Percentiles rank a stretch among this genome's conserved stretches.
These are phyloP conservation scores for Ogataea glucozyma DNA, from an alignment of 805 yeast genomes.

Conservation along the genomic window DNA sequence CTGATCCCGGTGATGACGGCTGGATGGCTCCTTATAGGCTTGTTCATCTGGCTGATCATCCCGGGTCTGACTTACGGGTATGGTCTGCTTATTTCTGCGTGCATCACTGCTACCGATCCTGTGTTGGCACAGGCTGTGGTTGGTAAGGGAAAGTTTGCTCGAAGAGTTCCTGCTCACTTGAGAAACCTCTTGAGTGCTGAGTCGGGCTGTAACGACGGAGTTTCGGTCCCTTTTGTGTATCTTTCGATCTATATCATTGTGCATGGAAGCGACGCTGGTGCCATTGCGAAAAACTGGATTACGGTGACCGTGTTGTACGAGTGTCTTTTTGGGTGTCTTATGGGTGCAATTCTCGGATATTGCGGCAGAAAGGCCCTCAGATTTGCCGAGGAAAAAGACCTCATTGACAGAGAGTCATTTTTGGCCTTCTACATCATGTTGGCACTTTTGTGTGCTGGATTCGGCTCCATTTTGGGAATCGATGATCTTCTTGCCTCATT, in stretches of 20 bases:
- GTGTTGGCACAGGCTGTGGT: slow-evolving; percentile 73
- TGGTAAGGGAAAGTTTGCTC: slow-evolving; percentile 71
- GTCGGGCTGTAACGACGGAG: slow-evolving; percentile 76
- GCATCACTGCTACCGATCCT: slow-evolving; percentile 79
- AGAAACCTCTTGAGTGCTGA: slow-evolving; percentile 66
- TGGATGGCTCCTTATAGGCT: slow-evolving; percentile 67
- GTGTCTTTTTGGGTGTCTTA: slow-evolving; percentile 53
- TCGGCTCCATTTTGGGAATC: slow-evolving; percentile 65
- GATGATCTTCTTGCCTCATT: slow-evolving; percentile 74
- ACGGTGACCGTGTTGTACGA: slow-evolving; percentile 61
- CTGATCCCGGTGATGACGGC: slow-evolving; percentile 68
- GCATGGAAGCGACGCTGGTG: slow-evolving; percentile 48
- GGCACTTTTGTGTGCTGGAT: slow-evolving; percentile 58
- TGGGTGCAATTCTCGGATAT: slow-evolving; percentile 58
- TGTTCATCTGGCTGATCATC: slow-evolving; percentile 60
- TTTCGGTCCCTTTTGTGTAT: slow-evolving; percentile 68
- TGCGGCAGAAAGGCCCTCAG: slow-evolving; percentile 50
- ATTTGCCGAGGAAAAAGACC: slow-evolving; percentile 49
- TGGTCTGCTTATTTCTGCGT: slow-evolving; percentile 62
- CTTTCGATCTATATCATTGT: slow-evolving; percentile 55
- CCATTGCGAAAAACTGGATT: slow-evolving; percentile 64
- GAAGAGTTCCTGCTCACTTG: slow-evolving; percentile 62
- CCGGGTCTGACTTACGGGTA: slow-evolving; percentile 58
- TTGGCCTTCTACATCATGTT: slow-evolving; percentile 54
- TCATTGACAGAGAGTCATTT: slow-evolving; percentile 65